Evolutionary conservation across 2,329 filamentous ascomycete genomes (phyloP), one percentile per base, ranked within the genome.

Genomic region (Ceratocystiopsis sp.): DNA sequence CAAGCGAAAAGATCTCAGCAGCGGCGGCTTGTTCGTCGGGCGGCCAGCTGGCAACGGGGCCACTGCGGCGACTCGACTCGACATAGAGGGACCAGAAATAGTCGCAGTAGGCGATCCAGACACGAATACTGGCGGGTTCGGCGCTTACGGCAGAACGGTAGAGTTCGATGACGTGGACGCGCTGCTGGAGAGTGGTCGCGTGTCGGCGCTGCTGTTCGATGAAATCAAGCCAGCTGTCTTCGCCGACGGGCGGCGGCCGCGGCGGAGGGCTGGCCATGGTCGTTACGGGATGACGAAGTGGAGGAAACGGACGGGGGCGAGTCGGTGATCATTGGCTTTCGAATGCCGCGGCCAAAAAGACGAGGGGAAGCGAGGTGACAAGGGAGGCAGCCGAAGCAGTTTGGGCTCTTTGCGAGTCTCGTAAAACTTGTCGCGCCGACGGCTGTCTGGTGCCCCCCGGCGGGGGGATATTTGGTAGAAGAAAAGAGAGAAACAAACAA

Each of bases 61-160:
- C 67, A 43, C 61, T 59, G 45, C 68, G 57, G 37, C 59, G 69
- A 56, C 78, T 73, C 52, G 73, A 76, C 50, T 74, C 73, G 42
- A 68, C 67, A 58, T 83, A 78, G 12, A 86, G 73, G 17, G 73
- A 71, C 68, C 79, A 78, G 49, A 87, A 76, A 60, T 80, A 89
- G 53, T 86, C 77, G 59, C 79, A 84, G 55, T 87, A 89, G 25
- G 76, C 70, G 46, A 78, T 69, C 84, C 84, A 91, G 36, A 89
- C 64, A 49, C 73, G 75, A 46, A 80, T 65, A 53, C 83, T 87
- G 51, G 71, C 77, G 12, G 80, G 79, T 59, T 89, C 83, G 42
- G 82, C 78, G 45, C 64, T 62, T 18, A 80, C 72, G 45, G 83
- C 82, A 51, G 70, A 71, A 51, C 80, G 76, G 61, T 77, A 85